These are phyloP conservation scores for Fusarium sp. DNA, from an alignment of 2,329 filamentous ascomycete species.

Conservation along the genomic window DNA sequence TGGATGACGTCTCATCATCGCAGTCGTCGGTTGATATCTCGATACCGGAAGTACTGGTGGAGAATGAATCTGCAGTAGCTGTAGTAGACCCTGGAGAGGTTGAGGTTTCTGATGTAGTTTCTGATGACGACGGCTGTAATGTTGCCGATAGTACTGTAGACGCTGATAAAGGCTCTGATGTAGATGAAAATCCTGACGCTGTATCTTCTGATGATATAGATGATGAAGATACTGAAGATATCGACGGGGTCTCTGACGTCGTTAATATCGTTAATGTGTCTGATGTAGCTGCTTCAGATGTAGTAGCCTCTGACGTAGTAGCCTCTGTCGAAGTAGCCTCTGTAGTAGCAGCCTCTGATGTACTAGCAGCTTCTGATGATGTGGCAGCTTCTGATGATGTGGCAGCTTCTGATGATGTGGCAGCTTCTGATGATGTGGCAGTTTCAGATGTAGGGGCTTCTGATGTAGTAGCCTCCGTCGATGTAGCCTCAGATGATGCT, in stretches of 20 bases:
- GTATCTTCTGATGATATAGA: not conserved
- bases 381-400: no score
- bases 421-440: accelerated
- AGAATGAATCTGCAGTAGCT: accelerated
- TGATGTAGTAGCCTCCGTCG: not conserved
- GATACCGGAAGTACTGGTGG: not conserved
- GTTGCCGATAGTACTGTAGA: no score
- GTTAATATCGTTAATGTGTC: no score
- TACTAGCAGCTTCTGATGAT: not conserved
- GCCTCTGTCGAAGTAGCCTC: accelerated
- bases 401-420: not conserved
- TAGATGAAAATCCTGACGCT: not conserved
- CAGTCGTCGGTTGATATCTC: not conserved
- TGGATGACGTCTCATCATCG: not conserved
- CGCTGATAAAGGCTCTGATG: not conserved
- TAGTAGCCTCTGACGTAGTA: not conserved
- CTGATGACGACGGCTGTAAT: no score
- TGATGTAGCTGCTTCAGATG: not conserved
- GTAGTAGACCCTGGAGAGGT: not conserved
- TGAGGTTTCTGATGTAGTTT: not conserved
- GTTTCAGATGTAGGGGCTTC: no score
- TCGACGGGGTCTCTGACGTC: not conserved
- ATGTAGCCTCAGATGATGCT: not conserved
- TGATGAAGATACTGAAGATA: not conserved
- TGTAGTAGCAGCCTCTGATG: not conserved